These are phyloP conservation scores for Paramyrothecium sp. DNA, from an alignment of 2,329 filamentous ascomycete species.

Conservation along the genomic window DNA sequence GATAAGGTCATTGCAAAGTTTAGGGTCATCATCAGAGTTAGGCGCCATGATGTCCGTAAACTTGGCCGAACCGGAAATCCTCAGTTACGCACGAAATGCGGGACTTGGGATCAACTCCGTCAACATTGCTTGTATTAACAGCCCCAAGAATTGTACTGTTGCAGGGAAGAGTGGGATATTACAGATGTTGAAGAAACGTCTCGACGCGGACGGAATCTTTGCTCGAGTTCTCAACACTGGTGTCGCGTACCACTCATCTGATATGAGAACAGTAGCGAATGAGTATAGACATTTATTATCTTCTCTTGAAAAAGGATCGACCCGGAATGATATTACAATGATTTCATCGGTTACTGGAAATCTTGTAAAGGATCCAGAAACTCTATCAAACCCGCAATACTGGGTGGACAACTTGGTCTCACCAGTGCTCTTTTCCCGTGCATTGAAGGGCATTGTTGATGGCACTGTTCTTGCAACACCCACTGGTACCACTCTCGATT, in stretches of 20 bases:
- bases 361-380: conserved; percentile 30
- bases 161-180: conserved; percentile 41
- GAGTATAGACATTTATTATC: conserved; percentile 33
- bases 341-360: conserved; percentile 40
- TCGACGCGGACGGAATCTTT: conserved; percentile 40
- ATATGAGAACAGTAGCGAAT: conserved; percentile 45
- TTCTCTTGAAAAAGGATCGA: conserved; percentile 4
- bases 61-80: conserved; percentile 3
- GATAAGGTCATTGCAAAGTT: conserved; percentile 33
- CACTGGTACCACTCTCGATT: conserved; percentile 4
- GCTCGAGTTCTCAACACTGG: conserved; percentile 42
- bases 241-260: conserved; percentile 49
- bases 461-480: background rate
- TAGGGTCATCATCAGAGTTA: background rate
- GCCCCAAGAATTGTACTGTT: conserved; percentile 45
- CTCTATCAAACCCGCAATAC: conserved; percentile 29
- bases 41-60: conserved; percentile 23
- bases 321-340: conserved; percentile 6
- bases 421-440: conserved; percentile 35
- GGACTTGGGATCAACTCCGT: conserved; percentile 5
- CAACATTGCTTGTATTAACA: conserved; percentile 44
- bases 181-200: conserved; percentile 33
- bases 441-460: no score
- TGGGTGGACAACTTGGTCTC: conserved; percentile 36
- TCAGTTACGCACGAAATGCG: background rate